Evolutionary conservation across 2,329 filamentous ascomycete genomes (phyloP).

Genomic region (Cercospora beticola): DNA sequence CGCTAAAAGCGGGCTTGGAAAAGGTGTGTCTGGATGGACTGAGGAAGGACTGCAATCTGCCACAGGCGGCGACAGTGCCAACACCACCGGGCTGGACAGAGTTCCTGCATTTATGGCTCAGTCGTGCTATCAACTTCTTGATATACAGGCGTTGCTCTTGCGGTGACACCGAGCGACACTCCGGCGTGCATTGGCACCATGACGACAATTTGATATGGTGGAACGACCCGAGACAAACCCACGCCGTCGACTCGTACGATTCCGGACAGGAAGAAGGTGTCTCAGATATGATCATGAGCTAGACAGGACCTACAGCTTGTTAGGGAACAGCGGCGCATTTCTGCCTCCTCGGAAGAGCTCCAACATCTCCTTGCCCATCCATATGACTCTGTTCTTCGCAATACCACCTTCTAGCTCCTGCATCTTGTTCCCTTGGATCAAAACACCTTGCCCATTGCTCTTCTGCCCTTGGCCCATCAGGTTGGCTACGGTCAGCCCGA

Average conservation of each 20-base stretch:
- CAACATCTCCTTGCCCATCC: constrained; percentile 55
- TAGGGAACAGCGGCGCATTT: constrained; percentile 35
- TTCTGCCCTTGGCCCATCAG: constrained; percentile 46
- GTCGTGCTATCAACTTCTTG: constrained; percentile 12
- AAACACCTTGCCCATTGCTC: constrained; percentile 48
- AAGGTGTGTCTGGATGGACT: not conserved
- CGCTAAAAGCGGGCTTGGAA: not conserved
- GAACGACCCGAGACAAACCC: not conserved
- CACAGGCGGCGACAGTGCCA: not conserved
- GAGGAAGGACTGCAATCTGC: not conserved
- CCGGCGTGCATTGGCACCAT: constrained; percentile 12
- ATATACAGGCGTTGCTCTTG: constrained; percentile 7
- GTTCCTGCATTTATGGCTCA: constrained; percentile 14
- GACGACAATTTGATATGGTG: constrained; percentile 10
- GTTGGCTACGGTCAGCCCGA: constrained; percentile 48
- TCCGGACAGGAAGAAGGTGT: not conserved
- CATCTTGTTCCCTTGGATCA: constrained; percentile 44
- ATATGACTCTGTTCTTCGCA: constrained; percentile 46
- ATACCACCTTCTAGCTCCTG: constrained; percentile 49
- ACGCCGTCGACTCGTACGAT: not conserved
- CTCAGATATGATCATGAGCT: not conserved
- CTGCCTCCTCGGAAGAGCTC: constrained; percentile 50
- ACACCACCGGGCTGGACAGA: constrained; percentile 14
- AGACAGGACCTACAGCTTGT: constrained; percentile 29
- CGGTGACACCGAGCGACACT: not conserved